phyloP scores from a whole-genome alignment of 2,329 filamentous ascomycete genomes.

The Aspergillus vadensis region DNA sequence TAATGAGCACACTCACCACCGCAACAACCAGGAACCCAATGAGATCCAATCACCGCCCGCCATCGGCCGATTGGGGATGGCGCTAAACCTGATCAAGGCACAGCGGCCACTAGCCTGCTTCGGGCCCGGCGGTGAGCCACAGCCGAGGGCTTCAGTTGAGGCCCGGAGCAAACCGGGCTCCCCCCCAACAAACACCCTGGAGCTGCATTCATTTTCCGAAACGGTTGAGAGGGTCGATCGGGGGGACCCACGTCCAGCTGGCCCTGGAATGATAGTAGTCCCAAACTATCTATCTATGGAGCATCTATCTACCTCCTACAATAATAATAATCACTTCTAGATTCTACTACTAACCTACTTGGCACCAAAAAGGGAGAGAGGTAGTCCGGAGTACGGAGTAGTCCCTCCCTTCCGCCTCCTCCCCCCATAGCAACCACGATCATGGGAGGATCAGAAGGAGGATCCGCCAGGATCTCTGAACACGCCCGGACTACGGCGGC shows the following conservation, averaged over 20 bases:
- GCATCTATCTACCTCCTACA: not conserved
- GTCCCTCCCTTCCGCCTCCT: not conserved
- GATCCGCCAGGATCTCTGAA: not conserved
- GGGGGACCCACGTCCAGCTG: not conserved
- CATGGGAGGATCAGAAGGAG: not conserved
- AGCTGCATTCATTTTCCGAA: constrained; percentile 2
- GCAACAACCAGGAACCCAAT: constrained; percentile 5
- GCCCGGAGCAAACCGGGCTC: constrained; percentile 24
- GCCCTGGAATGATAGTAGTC: not conserved
- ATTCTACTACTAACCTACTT: too few relatives aligned
- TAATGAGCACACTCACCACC: constrained; percentile 10
- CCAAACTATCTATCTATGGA: not conserved
- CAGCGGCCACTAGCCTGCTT: constrained; percentile 11
- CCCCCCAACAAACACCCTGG: constrained; percentile 17
- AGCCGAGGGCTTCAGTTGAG: constrained; percentile 23
- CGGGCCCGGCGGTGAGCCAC: constrained; percentile 10
- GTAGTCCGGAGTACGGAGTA: not conserved
- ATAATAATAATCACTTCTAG: too few relatives aligned
- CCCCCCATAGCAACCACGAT: not conserved
- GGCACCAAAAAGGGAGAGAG: too few relatives aligned
- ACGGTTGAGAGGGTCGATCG: constrained; percentile 14
- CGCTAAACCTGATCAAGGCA: constrained; percentile 1
- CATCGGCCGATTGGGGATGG: constrained; percentile 1
- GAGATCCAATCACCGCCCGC: not conserved
- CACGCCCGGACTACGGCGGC: not conserved